Evolutionary conservation across 345 rosid species (phyloP).

Genomic region (Erucastrum elatum): DNA sequence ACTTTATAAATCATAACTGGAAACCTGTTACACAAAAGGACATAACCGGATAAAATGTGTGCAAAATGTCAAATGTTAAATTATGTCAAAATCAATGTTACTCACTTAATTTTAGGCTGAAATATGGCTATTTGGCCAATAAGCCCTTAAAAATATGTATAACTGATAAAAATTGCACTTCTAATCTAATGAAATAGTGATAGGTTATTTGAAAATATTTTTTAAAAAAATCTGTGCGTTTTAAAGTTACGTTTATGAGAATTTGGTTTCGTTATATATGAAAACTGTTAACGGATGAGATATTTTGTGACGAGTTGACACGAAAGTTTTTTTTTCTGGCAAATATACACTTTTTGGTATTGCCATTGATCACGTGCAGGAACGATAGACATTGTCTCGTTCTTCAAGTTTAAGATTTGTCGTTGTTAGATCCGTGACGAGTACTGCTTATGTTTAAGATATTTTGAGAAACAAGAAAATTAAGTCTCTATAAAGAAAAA

Average conservation of each 20-base stretch:
- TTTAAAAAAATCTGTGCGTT: background rate
- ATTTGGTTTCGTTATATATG: background rate
- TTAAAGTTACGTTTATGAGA: background rate
- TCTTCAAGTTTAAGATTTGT: constrained; percentile 9
- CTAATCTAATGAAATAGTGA: background rate
- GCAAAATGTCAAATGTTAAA: too few species aligned
- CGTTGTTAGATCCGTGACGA: background rate
- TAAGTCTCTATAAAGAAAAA: background rate
- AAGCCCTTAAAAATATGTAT: background rate
- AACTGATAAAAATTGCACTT: background rate
- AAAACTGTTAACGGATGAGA: background rate
- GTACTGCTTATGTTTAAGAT: background rate
- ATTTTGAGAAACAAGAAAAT: constrained; percentile 3
- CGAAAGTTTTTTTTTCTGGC: too few species aligned
- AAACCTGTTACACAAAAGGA: too few species aligned
- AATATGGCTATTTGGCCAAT: too few species aligned
- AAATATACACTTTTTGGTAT: too few species aligned
- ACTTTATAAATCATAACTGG: too few species aligned
- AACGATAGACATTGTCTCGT: background rate
- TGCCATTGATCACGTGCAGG: too few species aligned
- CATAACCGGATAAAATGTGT: too few species aligned
- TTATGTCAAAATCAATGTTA: too few species aligned
- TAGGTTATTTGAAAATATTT: background rate
- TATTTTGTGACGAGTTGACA: background rate
- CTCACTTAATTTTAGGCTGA: too few species aligned